Percentiles rank a stretch among this genome's conserved stretches.
Evolutionary conservation across 192 early-diverging fungal species (phyloP).

Genomic region (Rhizophagus clarus): DNA sequence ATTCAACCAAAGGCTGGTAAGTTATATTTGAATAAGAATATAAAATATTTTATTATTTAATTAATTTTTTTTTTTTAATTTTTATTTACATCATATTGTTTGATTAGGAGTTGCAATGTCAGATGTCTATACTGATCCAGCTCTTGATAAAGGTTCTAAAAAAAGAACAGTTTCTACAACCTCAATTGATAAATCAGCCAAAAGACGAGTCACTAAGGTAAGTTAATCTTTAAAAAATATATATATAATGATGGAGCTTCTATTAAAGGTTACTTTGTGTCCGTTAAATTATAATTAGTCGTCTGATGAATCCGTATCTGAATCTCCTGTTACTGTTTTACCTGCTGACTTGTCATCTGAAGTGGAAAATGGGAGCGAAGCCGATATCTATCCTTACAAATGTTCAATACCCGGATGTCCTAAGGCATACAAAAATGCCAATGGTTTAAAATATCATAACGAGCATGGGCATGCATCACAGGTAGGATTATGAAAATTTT

Average conservation of each 20-base stretch:
- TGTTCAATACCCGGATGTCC: conserved; percentile 85
- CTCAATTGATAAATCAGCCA: background rate
- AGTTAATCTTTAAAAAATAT: background rate
- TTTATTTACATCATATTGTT: background rate
- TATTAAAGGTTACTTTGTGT: background rate
- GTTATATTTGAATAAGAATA: background rate
- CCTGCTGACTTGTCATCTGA: background rate
- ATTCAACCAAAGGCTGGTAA: conserved; percentile 11
- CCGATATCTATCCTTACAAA: conserved; percentile 74
- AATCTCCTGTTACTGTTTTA: background rate
- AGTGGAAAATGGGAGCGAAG: background rate
- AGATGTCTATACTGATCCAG: conserved; percentile 2
- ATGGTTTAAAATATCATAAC: conserved; percentile 98
- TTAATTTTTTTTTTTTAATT: background rate
- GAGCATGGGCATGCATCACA: conserved; percentile 79
- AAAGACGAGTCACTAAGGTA: background rate
- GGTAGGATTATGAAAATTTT: background rate
- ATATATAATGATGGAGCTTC: background rate
- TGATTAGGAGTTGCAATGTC: conserved; percentile 14
- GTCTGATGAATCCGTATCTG: background rate
- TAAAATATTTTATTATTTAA: background rate
- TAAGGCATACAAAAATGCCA: conserved; percentile 98
- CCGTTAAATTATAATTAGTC: background rate
- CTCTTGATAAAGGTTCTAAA: background rate
- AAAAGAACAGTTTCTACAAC: background rate